Evolutionary conservation across 805 yeast species (phyloP).

Genomic region (Lipomyces chichibuensis): DNA sequence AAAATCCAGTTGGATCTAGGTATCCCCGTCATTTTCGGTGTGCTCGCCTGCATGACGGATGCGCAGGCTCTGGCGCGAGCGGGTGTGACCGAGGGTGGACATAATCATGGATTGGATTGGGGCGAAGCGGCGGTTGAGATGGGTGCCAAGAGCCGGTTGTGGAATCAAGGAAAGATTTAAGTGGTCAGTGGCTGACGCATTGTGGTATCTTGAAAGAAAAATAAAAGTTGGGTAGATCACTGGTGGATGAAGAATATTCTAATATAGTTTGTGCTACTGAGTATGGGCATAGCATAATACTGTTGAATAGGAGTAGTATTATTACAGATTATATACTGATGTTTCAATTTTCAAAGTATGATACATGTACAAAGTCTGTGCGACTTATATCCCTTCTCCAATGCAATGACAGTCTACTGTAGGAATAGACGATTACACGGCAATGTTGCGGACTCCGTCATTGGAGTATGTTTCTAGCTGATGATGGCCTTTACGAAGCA

Average conservation of each 20-base stretch:
- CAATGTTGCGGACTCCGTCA: constrained; percentile 70
- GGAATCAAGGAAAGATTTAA: constrained; percentile 32
- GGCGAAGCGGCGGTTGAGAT: constrained; percentile 98
- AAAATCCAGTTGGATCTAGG: constrained; percentile 66
- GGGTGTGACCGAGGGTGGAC: constrained; percentile 74
- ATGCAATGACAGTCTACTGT: background rate
- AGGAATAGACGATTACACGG: background rate
- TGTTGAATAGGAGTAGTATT: background rate
- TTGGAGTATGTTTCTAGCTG: constrained; percentile 72
- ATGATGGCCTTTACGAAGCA: constrained; percentile 74
- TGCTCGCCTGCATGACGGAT: constrained; percentile 89
- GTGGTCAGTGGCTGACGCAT: background rate
- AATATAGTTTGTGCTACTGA: background rate
- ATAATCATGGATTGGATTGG: constrained; percentile 98
- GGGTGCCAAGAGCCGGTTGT: constrained; percentile 50
- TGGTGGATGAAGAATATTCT: background rate
- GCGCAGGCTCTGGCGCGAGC: constrained; percentile 94
- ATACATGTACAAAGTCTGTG: background rate
- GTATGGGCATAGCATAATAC: background rate
- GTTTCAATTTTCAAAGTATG: background rate
- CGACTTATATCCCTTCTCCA: background rate
- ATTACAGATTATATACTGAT: background rate
- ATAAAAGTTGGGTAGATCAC: background rate
- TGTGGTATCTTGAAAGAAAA: background rate
- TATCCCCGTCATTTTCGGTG: constrained; percentile 89